Evolutionary conservation across 2,329 filamentous ascomycete species (phyloP).

Genomic region (Trichoderma lentiforme): DNA sequence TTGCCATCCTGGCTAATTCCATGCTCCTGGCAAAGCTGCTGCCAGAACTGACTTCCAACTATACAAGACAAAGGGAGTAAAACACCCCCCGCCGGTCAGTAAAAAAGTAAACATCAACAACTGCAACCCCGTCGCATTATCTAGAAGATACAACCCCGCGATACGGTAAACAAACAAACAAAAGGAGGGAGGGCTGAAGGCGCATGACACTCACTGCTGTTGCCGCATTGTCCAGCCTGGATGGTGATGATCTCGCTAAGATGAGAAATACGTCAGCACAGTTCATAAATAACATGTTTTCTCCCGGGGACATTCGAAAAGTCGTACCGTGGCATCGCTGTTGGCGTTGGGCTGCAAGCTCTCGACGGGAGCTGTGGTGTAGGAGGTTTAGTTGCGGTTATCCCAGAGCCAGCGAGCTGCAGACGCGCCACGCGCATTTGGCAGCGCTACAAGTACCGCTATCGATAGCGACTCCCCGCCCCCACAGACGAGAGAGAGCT

Average conservation of each 20-base stretch:
- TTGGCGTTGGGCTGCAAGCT: slow-evolving; percentile 6
- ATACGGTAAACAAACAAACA: not conserved
- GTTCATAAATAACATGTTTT: slow-evolving; percentile 9
- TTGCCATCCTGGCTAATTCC: slow-evolving; percentile 98
- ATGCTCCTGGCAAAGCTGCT: slow-evolving; percentile 96
- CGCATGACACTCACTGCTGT: slow-evolving; percentile 70
- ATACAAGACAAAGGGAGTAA: slow-evolving; percentile 12
- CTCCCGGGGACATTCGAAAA: not conserved
- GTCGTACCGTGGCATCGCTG: slow-evolving; percentile 29
- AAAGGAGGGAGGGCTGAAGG: slow-evolving; percentile 31
- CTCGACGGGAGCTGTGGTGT: not conserved
- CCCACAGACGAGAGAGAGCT: not conserved
- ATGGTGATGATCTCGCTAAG: slow-evolving; percentile 96
- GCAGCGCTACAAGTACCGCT: not conserved
- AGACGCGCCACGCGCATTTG: slow-evolving; percentile 9
- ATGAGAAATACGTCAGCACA: not conserved
- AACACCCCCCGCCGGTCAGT: not conserved
- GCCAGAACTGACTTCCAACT: slow-evolving; percentile 99
- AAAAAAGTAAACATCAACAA: not conserved
- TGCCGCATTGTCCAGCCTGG: slow-evolving; percentile 98
- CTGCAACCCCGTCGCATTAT: too few species aligned
- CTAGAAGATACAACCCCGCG: not conserved
- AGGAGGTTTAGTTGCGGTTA: not conserved
- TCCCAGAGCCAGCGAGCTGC: not conserved
- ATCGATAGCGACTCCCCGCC: slow-evolving; percentile 16